A percentile compares a stretch with the other conserved stretches of the same genome.
Evolutionary conservation across 805 yeast genomes (phyloP).

Genomic region (Ogataea philodendri): DNA sequence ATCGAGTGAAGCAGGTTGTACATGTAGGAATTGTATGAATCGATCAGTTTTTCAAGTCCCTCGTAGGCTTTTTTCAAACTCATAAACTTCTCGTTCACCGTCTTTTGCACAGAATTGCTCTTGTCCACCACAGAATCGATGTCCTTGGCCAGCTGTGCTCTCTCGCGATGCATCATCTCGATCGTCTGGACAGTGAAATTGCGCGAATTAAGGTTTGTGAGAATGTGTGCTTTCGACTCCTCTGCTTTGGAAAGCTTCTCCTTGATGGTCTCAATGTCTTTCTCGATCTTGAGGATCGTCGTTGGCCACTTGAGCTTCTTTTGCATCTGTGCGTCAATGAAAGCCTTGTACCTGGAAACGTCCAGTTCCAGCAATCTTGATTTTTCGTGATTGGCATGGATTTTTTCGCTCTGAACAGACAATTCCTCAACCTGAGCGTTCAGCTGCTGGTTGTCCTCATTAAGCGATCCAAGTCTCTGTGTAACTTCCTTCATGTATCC

Average conservation of each 20-base stretch:
- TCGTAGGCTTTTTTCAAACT: slow-evolving; percentile 50
- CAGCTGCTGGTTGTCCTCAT: slow-evolving; percentile 40
- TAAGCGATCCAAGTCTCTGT: slow-evolving; percentile 42
- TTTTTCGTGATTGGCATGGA: slow-evolving; percentile 55
- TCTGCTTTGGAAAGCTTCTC: slow-evolving; percentile 42
- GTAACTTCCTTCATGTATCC: slow-evolving; percentile 48
- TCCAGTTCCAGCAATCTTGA: slow-evolving; percentile 67
- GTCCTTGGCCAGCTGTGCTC: slow-evolving; percentile 54
- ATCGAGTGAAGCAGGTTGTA: slow-evolving; percentile 44
- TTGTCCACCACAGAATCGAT: slow-evolving; percentile 46
- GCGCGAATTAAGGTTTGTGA: slow-evolving; percentile 45
- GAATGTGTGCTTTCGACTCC: slow-evolving; percentile 38
- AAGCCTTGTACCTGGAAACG: slow-evolving; percentile 65
- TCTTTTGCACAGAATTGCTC: slow-evolving; percentile 43
- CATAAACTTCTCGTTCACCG: slow-evolving; percentile 47
- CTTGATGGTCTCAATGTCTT: slow-evolving; percentile 47
- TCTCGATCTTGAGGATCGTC: slow-evolving; percentile 53
- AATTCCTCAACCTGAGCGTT: slow-evolving; percentile 41
- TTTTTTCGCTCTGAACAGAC: slow-evolving; percentile 42
- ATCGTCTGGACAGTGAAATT: slow-evolving; percentile 64
- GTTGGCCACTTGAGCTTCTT: slow-evolving; percentile 63
- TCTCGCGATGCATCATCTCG: slow-evolving; percentile 59
- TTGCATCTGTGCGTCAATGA: slow-evolving; percentile 63
- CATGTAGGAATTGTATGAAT: slow-evolving; percentile 54
- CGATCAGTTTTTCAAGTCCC: slow-evolving; percentile 49